These are phyloP conservation scores for Vigna mungo DNA, from an alignment of 306 rosid species.

Conservation along the genomic window DNA sequence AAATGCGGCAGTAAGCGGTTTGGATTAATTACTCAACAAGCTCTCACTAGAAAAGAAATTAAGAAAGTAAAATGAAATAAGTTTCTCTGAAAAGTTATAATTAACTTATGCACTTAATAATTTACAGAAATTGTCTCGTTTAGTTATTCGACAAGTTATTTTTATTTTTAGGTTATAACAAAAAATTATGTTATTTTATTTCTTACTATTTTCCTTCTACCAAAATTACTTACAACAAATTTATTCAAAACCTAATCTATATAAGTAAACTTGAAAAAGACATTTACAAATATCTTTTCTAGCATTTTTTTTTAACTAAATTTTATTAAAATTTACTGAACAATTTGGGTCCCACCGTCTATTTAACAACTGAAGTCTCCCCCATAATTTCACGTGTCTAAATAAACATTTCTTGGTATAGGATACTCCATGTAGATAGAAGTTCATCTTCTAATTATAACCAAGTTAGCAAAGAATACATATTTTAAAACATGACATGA, in stretches of 20 bases:
- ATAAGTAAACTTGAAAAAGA: neutral
- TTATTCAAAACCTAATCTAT: neutral
- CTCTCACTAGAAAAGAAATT: neutral
- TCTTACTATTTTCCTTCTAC: neutral
- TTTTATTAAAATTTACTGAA: neutral
- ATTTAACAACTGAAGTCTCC: neutral
- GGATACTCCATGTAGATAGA: neutral
- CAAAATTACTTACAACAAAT: too few relatives aligned
- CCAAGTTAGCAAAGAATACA: constrained; percentile 13
- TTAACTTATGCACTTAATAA: neutral
- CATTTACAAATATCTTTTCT: neutral
- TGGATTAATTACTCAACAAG: neutral
- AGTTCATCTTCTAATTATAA: neutral
- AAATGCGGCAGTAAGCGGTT: neutral
- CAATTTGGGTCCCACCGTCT: neutral
- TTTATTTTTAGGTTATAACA: too few relatives aligned
- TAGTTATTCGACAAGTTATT: neutral
- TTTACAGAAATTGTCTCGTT: too few relatives aligned
- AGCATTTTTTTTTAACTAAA: neutral
- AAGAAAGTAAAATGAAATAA: neutral
- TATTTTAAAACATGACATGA: neutral
- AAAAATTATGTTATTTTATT: too few relatives aligned
- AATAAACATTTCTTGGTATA: neutral
- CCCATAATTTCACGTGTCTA: neutral
- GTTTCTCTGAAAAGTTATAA: neutral